Percentiles rank a stretch among this genome's conserved stretches.
phyloP scores from a whole-genome alignment of 495 filamentous ascomycete species.

The Aspergillus mulundensis region DNA sequence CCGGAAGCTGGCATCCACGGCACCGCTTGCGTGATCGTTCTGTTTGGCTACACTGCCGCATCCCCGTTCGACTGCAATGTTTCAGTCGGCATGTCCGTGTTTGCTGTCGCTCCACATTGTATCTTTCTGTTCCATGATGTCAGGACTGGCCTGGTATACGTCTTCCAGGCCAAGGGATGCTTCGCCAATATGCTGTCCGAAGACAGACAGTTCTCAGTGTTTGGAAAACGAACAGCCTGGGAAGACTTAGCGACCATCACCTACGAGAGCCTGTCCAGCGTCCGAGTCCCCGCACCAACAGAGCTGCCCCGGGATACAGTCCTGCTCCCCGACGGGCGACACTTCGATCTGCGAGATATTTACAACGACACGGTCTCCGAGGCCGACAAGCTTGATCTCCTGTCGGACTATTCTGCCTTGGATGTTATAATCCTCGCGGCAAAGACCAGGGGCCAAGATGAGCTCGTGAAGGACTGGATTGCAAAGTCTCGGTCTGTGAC shows the following conservation, averaged over 20 bases:
- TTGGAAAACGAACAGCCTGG: background rate
- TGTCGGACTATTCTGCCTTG: too few relatives aligned
- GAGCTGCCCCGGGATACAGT: too few relatives aligned
- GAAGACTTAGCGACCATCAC: background rate
- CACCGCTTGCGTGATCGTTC: background rate
- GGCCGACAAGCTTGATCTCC: too few relatives aligned
- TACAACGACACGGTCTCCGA: too few relatives aligned
- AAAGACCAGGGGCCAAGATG: too few relatives aligned
- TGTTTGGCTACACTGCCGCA: background rate
- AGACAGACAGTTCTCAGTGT: background rate
- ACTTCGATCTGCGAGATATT: too few relatives aligned
- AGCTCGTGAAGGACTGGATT: too few relatives aligned
- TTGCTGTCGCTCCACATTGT: conserved; percentile 1
- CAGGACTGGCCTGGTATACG: background rate
- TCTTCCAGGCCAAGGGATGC: conserved; percentile 1
- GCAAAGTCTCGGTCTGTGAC: too few relatives aligned
- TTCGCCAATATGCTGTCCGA: background rate
- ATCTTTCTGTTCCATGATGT: conserved; percentile 4
- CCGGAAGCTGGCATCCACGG: background rate
- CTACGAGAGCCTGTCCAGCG: background rate
- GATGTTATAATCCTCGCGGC: too few relatives aligned
- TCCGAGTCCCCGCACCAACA: too few relatives aligned
- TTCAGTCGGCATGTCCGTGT: background rate
- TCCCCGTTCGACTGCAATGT: background rate
- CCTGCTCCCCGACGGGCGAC: too few relatives aligned